Conservation (phyloP, 768 basidiomycete genomes). For the Agrocybe praecox region DNA sequence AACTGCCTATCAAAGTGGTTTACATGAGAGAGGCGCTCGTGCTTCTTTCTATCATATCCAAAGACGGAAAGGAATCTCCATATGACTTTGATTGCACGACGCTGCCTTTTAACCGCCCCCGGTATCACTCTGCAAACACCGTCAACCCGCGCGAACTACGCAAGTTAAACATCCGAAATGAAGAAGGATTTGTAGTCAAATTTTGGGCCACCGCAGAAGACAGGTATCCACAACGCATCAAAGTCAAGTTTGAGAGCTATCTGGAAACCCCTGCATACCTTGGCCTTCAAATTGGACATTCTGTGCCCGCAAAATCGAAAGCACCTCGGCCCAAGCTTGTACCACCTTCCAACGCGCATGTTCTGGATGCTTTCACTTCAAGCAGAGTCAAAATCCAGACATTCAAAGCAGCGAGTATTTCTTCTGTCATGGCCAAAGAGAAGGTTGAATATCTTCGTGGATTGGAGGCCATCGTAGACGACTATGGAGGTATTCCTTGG, state of each 20-base stretch:
- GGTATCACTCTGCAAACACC: conserved; percentile 1
- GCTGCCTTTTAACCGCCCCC: conserved; percentile 22
- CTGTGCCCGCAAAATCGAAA: neutral
- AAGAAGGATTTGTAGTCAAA: conserved; percentile 26
- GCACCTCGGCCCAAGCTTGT: neutral
- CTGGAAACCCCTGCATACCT: conserved; percentile 5
- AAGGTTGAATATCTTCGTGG: conserved; percentile 8
- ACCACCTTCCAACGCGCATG: conserved; percentile 9
- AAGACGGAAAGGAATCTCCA: conserved; percentile 19
- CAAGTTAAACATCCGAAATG: conserved; percentile 20
- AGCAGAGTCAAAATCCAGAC: conserved; percentile 12
- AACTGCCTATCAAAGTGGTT: conserved; percentile 18
- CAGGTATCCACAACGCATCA: conserved; percentile 22
- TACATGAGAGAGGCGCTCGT: conserved; percentile 19
- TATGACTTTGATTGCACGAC: conserved; percentile 14
- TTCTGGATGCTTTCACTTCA: conserved; percentile 12
- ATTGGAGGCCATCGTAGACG: conserved; percentile 19
- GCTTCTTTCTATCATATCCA: conserved; percentile 21
- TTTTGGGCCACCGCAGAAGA: conserved; percentile 23
- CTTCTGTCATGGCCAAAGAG: conserved; percentile 5
- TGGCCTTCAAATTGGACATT: too few species aligned
- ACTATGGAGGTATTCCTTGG: conserved; percentile 26
- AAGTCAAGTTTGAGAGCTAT: conserved; percentile 26
- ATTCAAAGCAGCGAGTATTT: conserved; percentile 9
- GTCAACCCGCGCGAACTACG: conserved; percentile 14